Base-by-base conservation (phyloP, 2,329 filamentous ascomycete genomes). In the Arthrobotrys iridis region DNA sequence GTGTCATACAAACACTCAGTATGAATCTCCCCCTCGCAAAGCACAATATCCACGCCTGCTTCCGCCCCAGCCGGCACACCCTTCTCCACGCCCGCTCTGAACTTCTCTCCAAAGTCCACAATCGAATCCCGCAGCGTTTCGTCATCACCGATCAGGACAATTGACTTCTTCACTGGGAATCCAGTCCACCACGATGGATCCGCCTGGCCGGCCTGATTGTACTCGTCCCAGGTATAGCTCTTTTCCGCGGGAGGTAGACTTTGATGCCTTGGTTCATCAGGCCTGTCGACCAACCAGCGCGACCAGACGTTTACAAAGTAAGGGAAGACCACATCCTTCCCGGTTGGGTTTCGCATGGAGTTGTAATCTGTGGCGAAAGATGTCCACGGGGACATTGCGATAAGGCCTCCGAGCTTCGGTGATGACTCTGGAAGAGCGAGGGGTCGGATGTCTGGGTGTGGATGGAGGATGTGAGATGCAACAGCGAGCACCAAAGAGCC, bases 371-470 rank as follows among this genome's bases (percentile, higher is more conserved):
- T 82, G n/a, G 83, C 81, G 74, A 89, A 85, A 0, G 83, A 83
- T 1, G 84, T 82, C 88, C 88, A 90, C 0, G 88, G 88, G 0
- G 84, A 85, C 65, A 90, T 84, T 4, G 89, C 82, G 5, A 88
- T 78, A 0, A 84, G 83, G 2, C 84, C 87, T 1, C 83, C 83
- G 13, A 89, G 81, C 6, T 83, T 84, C 2, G 79, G 79, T 0
- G 80, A 78, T 4, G 87, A 79, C 0, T 79, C 64, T 18, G 70
- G 70, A 13, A 76, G 58, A 13, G 28, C 22, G 7, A 88, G 68
- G 0, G 81, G 80, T 0, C 83, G 80, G 43, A 88, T 83, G 0
- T 85, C 82, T 0, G 86, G 83, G 73, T 89, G 87, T 0, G 88
- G 87, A 78, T 90, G 88, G 0, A 84, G 80, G 43, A 87, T 80